Evolutionary conservation across 225 moss, liverwort and hornwort genomes (phyloP).

Genomic region (Physcomitrellopsis africana): DNA sequence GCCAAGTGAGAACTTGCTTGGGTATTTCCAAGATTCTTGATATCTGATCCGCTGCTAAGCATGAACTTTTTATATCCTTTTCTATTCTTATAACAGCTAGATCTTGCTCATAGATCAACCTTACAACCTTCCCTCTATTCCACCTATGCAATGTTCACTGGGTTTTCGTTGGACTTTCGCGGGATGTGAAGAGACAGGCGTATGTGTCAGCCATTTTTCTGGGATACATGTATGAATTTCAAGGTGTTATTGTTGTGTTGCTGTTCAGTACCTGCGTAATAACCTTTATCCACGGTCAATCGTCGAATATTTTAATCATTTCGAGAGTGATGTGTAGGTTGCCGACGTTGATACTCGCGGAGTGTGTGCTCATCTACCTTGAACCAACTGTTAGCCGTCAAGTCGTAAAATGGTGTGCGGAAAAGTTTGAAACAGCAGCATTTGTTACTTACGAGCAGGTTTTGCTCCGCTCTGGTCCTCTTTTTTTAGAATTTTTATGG

Average conservation of each 20-base stretch:
- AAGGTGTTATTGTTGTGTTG: neutral
- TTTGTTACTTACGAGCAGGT: constrained; percentile 98
- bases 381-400: constrained; percentile 78
- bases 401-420: constrained; percentile 85
- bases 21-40: constrained; percentile 40
- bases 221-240: neutral
- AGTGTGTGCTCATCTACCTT: constrained; percentile 95
- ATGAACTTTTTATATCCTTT: constrained; percentile 1
- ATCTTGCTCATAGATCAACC: neutral
- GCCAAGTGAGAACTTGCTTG: constrained; percentile 66
- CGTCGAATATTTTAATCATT: neutral
- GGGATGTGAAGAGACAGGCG: too few species aligned
- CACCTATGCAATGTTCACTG: neutral
- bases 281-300: neutral
- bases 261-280: neutral
- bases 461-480: neutral
- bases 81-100: neutral
- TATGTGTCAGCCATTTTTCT: neutral
- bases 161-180: neutral
- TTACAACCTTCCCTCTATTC: neutral
- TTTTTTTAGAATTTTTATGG: neutral
- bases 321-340: constrained; percentile 47
- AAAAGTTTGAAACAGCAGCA: constrained; percentile 68
- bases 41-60: neutral
- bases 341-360: constrained; percentile 86